Evolutionary conservation across 208 protist species (phyloP), one percentile per base, ranked within the genome.

Genomic region (Lotmaria passim): DNA sequence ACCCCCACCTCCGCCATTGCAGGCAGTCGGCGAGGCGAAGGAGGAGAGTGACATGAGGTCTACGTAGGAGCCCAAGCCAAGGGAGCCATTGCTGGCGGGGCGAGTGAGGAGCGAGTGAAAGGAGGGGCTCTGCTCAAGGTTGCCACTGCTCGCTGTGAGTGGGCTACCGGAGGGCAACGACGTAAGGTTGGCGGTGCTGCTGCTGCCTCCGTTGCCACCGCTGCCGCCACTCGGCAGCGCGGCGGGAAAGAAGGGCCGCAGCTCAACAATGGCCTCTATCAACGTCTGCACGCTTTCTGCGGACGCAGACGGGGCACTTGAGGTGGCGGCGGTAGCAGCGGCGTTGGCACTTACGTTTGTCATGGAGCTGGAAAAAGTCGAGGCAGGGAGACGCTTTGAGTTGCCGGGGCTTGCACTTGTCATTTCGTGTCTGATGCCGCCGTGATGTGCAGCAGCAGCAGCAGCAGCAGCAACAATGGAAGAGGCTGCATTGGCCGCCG

Each of bases 191-290:
- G 57, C 24, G 26, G 48, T 41, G 62, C 65, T 48, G 11, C 55
- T 30, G 34, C 34, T 59, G 33, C 38, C 43, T 53, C 7, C 51
- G 39, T 31, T 50, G 33, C 30, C 23, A 56, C 7, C 43, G 61
- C 7, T 57, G 39, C 39, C 43, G 33, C 30, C 23, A 56, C 7
- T 55, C 8, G 33, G 21, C 15, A 12, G n/a, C 3, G 55, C 7
- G 7, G 64, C n/a, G 7, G 60, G 28, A 17, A 74, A 75, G 44
- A 51, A 75, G 1, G 71, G 75, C 7, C 73, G 65, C 39, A 89
- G 79, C 68, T 89, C 83, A 2, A 89, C 52, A 53, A 89, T 83
- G 30, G 78, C 71, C 65, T 88, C 82, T 12, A 83, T 74, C 4
- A 79, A 59, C 3, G 65, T 66, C 31, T 56, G 51, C 33, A 75